Base-by-base conservation (phyloP, 768 basidiomycete species). In the Suillus ampliporus region DNA sequence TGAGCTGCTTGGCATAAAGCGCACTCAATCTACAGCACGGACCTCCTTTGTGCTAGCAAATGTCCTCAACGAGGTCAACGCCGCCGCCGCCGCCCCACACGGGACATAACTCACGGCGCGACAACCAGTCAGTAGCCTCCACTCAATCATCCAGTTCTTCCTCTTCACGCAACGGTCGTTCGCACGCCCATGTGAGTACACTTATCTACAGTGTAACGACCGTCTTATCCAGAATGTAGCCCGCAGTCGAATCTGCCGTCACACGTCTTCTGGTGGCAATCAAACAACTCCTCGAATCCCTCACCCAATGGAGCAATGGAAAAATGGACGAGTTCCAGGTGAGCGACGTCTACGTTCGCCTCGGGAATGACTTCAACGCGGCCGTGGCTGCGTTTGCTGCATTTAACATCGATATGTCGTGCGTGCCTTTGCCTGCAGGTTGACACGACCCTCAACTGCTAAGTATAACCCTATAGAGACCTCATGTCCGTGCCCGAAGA, bases 361-460 rank as follows among this genome's bases (percentile, higher is more conserved):
- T 99, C 26, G 97, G 97, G 26, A 98, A 99, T 76, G 96, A 97
- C 73, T 99, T 99, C 82, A 98, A 98, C 72, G 86, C 87, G 17
- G 95, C 95, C 11, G 93, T 96, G 43, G 86, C 90, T 58, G 94
- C 95, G 1, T 99, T 99, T 73, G 84, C 85, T 3, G 80, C 84
- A 14, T 94, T 89, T 67, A 88, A 89, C 64, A 96, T 99, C 62
- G 87, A 91, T 64, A 98, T 99, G 91, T 81, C 83, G 97, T 98
- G 76, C 75, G 94, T 85, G 21, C 21, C n/a, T 51, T 61, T 62
- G 52, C 65, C 64, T 58, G 67, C 68, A 50, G 43, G 56, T 52
- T 19, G 23, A 63, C 58, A 53, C 50, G 41, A 38, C 43, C 37
- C 51, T 58, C 67, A 50, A 13, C 54, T 61, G 37, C 61, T 65